phyloP scores from a whole-genome alignment of 768 basidiomycete genomes.

The Pleurotus ostreatus region DNA sequence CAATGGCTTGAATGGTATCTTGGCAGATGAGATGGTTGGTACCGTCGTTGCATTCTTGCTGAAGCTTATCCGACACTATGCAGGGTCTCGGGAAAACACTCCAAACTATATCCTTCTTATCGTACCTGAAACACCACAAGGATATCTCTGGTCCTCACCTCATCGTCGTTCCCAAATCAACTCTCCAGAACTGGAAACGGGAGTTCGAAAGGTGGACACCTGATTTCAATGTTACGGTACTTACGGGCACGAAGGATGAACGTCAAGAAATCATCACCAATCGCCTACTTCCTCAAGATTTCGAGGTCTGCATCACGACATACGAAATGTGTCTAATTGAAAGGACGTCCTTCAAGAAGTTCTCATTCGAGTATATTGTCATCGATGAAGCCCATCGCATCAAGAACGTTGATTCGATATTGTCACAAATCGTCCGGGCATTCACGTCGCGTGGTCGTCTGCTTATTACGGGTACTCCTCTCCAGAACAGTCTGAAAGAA shows the following conservation, averaged over 20 bases:
- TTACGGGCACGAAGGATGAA: constrained; percentile 90
- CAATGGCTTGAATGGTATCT: constrained; percentile 94
- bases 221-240: constrained; percentile 74
- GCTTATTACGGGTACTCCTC: constrained; percentile 93
- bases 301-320: constrained; percentile 92
- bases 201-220: constrained; percentile 93
- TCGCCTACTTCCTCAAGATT: constrained; percentile 80
- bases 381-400: constrained; percentile 99
- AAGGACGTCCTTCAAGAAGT: constrained; percentile 87
- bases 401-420: constrained; percentile 96
- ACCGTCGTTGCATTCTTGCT: neutral
- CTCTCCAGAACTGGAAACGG: constrained; percentile 93
- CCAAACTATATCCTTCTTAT: constrained; percentile 95
- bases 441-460: constrained; percentile 87
- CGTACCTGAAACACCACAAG: constrained; percentile 86
- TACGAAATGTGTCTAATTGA: constrained; percentile 98
- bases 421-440: constrained; percentile 89
- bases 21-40: constrained; percentile 91
- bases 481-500: constrained; percentile 97
- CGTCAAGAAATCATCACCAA: constrained; percentile 76
- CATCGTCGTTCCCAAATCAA: constrained; percentile 98
- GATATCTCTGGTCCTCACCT: constrained; percentile 81
- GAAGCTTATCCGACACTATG: constrained; percentile 5
- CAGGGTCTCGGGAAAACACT: constrained; percentile 97
- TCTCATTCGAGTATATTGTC: constrained; percentile 95